A percentile compares a stretch with the other conserved stretches of the same genome.
Evolutionary conservation across 169 alveolate species (phyloP).

Genomic region (Amoebophrya sp.): DNA sequence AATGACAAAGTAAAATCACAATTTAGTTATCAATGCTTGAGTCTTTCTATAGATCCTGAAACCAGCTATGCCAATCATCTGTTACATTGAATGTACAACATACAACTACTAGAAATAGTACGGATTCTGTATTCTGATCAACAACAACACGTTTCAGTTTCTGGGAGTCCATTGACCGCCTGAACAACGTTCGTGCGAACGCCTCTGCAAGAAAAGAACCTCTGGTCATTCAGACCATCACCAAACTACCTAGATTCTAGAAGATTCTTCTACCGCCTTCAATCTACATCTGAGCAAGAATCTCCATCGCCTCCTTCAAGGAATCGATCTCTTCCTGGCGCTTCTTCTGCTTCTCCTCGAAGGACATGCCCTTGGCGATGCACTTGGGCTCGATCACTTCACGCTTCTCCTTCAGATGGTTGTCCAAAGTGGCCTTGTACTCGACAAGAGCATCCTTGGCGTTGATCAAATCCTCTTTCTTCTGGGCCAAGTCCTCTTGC

Average conservation of each 20-base stretch:
- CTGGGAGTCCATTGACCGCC: too few species aligned
- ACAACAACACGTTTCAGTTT: too few species aligned
- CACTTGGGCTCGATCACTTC: conserved; percentile 21
- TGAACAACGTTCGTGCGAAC: too few species aligned
- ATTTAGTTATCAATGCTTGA: neutral
- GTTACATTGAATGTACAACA: too few species aligned
- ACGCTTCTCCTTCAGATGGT: conserved; percentile 13
- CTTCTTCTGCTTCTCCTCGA: conserved; percentile 26
- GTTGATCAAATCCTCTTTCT: neutral
- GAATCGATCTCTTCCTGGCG: conserved; percentile 22
- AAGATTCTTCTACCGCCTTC: too few species aligned
- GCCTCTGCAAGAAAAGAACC: too few species aligned
- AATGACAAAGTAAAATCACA: neutral
- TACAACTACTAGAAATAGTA: too few species aligned
- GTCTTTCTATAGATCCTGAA: too few species aligned
- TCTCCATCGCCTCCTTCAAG: neutral
- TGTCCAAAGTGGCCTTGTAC: neutral
- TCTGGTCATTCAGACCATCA: too few species aligned
- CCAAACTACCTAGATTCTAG: too few species aligned
- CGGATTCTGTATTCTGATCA: too few species aligned
- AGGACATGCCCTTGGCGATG: neutral
- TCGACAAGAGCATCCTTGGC: neutral
- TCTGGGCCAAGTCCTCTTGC: conserved; percentile 14
- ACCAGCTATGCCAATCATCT: too few species aligned
- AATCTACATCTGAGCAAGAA: neutral